phyloP scores from a whole-genome alignment of 164 flowering plant genomes.

The Malania oleifera region DNA sequence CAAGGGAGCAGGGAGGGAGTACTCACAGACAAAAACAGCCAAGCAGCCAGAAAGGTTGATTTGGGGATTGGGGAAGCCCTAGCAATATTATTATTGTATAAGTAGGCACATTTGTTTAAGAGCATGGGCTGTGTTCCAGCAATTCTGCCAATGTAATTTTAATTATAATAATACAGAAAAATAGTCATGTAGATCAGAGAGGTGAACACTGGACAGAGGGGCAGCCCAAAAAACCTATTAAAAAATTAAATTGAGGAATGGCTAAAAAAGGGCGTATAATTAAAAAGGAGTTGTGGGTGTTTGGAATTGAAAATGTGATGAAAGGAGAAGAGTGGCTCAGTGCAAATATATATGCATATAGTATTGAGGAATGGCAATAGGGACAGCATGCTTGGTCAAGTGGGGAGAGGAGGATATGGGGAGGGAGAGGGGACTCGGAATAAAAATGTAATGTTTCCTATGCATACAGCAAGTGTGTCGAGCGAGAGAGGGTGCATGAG shows the following conservation, averaged over 20 bases:
- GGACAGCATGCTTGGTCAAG: conserved; percentile 44
- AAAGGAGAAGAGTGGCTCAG: conserved; percentile 17
- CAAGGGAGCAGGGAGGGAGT: conserved; percentile 8
- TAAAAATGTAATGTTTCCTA: conserved; percentile 57
- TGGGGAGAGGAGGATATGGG: conserved; percentile 29
- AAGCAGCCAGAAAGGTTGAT: conserved; percentile 20
- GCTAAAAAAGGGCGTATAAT: neutral
- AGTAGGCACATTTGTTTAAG: conserved; percentile 18
- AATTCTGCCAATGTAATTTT: conserved; percentile 29
- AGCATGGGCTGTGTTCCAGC: conserved; percentile 38
- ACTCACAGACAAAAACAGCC: conserved; percentile 13
- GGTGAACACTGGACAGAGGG: neutral
- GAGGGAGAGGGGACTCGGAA: conserved; percentile 34
- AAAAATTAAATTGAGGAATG: neutral
- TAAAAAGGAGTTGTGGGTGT: conserved; percentile 2
- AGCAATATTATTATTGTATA: conserved; percentile 10
- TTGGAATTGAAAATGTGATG: conserved; percentile 7
- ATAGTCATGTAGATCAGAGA: neutral
- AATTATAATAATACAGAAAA: conserved; percentile 4
- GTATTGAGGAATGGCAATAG: conserved; percentile 20
- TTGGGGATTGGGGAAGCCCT: conserved; percentile 20
- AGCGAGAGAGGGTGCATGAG: conserved; percentile 26
- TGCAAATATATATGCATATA: conserved; percentile 10
- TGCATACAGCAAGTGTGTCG: conserved; percentile 43
- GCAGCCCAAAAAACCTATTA: conserved; percentile 6